A percentile compares a stretch with the other conserved stretches of the same genome.
Conservation (phyloP, 345 rosid genomes). For the Erysimum cheiranthoides region DNA sequence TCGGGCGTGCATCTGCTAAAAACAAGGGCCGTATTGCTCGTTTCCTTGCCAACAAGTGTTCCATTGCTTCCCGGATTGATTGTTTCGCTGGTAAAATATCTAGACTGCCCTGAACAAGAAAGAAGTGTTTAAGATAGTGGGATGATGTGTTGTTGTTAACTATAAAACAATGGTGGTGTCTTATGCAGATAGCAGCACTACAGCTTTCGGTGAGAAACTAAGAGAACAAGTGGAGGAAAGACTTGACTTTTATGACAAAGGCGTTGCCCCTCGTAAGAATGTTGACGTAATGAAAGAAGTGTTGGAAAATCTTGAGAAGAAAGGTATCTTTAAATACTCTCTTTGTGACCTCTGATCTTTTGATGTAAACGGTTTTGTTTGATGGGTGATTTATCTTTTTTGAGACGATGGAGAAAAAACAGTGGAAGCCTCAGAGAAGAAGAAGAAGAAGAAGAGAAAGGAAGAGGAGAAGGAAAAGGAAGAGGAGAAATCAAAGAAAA, state of each 20-base stretch:
- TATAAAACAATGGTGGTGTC: conserved; percentile 5
- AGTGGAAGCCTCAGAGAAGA: conserved; percentile 56
- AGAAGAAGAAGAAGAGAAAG: conserved; percentile 46
- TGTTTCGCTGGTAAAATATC: conserved; percentile 74
- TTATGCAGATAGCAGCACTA: conserved; percentile 60
- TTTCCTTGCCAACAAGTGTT: conserved; percentile 93
- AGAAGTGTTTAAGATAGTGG: background rate
- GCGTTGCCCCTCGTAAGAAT: conserved; percentile 93
- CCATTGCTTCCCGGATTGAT: conserved; percentile 92
- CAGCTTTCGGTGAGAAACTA: conserved; percentile 86
- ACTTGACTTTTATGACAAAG: conserved; percentile 91
- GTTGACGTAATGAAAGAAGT: conserved; percentile 95
- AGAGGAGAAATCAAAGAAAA: conserved; percentile 45
- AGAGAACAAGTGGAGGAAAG: conserved; percentile 96
- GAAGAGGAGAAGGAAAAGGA: conserved; percentile 33
- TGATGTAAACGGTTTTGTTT: conserved; percentile 9
- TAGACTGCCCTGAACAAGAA: background rate
- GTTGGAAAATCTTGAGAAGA: conserved; percentile 52
- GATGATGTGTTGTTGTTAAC: background rate
- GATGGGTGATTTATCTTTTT: conserved; percentile 7
- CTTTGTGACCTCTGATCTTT: conserved; percentile 10
- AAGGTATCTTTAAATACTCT: conserved; percentile 49
- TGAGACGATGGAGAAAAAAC: conserved; percentile 54
- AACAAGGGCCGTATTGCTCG: conserved; percentile 99
- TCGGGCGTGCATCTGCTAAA: conserved; percentile 83